Percentiles rank a stretch among this genome's conserved stretches.
These are phyloP conservation scores for Pilatotrama ljubarskyi DNA, from an alignment of 768 basidiomycete species.

Conservation along the genomic window DNA sequence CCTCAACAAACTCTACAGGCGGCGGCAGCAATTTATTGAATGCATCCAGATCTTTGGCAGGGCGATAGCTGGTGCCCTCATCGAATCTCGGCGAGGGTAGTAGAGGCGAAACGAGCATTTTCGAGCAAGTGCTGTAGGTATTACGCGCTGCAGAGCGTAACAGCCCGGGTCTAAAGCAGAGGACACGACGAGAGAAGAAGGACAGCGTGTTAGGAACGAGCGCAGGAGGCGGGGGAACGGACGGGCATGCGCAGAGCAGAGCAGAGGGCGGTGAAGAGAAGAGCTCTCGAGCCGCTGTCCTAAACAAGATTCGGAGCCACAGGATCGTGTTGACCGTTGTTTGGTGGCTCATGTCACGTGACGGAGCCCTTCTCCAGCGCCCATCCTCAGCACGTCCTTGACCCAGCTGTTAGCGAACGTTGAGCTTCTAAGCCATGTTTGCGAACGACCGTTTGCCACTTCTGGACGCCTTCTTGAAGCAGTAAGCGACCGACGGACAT, in stretches of 20 bases:
- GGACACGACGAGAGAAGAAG: neutral
- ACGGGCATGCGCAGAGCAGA: constrained; percentile 17
- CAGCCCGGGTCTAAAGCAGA: neutral
- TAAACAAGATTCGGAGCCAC: constrained; percentile 17
- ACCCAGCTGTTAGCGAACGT: no score
- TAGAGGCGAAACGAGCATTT: constrained; percentile 71
- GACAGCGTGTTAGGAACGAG: constrained; percentile 3
- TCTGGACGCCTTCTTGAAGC: no score
- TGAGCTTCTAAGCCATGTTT: no score
- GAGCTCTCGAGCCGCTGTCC: neutral
- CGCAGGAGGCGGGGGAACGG: neutral
- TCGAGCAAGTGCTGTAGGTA: constrained; percentile 10
- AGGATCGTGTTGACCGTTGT: constrained; percentile 10
- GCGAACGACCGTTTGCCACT: no score
- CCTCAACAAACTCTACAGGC: constrained; percentile 82
- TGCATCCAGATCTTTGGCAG: constrained; percentile 68
- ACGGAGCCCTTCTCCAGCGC: no score
- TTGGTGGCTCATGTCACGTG: constrained; percentile 13
- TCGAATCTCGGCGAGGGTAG: constrained; percentile 55
- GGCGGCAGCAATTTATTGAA: constrained; percentile 80
- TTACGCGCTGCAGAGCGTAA: neutral
- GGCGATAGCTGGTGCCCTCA: constrained; percentile 56
- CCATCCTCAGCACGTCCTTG: no score
- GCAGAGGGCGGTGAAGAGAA: constrained; percentile 30
- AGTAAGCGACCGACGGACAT: no score